These are phyloP conservation scores for Fraxinus xanthoxyloides DNA, from an alignment of 305 asterid genomes.

Conservation along the genomic window DNA sequence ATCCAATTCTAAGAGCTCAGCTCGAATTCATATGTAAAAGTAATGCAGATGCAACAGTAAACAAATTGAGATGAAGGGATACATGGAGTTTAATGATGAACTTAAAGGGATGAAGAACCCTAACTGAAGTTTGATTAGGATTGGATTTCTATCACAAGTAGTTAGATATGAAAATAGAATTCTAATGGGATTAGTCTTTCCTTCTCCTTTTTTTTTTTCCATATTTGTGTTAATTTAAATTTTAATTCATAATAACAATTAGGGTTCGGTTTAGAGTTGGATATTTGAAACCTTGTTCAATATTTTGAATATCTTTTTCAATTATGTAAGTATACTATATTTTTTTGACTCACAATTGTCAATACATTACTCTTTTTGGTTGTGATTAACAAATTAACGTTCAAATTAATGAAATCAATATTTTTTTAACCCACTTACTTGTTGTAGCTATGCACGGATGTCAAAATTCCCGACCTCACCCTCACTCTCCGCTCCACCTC, in stretches of 20 bases:
- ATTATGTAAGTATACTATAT: neutral
- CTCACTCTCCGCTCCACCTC: too few species aligned
- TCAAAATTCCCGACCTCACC: too few species aligned
- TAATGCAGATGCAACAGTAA: too few species aligned
- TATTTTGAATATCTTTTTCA: too few species aligned
- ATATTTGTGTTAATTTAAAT: neutral
- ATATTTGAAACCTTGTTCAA: neutral
- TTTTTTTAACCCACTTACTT: too few species aligned
- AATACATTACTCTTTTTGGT: neutral
- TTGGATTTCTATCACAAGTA: neutral
- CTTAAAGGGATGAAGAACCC: neutral
- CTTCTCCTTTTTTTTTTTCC: neutral
- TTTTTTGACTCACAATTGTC: neutral
- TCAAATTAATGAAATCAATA: too few species aligned
- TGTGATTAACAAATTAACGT: neutral
- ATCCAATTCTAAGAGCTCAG: neutral
- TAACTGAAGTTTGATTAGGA: neutral
- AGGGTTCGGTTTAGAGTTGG: neutral
- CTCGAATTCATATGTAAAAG: neutral
- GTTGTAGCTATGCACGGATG: too few species aligned
- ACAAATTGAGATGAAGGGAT: neutral
- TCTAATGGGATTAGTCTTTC: neutral
- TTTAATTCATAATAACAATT: neutral
- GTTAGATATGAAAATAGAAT: neutral
- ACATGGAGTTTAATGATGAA: neutral